A percentile compares a stretch with the other conserved stretches of the same genome.
phyloP scores from a whole-genome alignment of 2,329 filamentous ascomycete genomes.

The Phaeosphaeriaceae sp. region DNA sequence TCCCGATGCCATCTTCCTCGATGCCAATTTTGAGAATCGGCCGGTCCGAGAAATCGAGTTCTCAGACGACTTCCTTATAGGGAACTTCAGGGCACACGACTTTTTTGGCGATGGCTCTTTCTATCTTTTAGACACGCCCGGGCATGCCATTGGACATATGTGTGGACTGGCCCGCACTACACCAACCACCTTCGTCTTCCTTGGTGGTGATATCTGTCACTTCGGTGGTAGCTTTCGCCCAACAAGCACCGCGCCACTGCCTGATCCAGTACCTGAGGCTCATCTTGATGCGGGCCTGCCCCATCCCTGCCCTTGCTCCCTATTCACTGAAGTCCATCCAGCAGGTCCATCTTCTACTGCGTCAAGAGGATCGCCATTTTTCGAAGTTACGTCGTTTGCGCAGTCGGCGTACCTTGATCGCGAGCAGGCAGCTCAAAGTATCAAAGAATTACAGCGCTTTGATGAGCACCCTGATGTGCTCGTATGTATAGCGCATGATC shows the following conservation, averaged over 20 bases:
- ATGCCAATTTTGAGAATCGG: conserved; percentile 16
- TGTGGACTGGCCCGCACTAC: conserved; percentile 55
- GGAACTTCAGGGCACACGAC: conserved; percentile 56
- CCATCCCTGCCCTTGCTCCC: conserved; percentile 15
- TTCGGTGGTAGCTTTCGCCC: conserved; percentile 26
- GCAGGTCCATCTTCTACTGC: conserved; percentile 6
- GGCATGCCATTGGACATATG: conserved; percentile 59
- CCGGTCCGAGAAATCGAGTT: conserved; percentile 15
- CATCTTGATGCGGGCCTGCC: conserved; percentile 15
- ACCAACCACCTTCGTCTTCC: conserved; percentile 22
- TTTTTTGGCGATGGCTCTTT: conserved; percentile 60
- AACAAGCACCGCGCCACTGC: conserved; percentile 11
- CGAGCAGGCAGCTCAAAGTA: conserved; percentile 13
- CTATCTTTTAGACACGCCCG: conserved; percentile 59
- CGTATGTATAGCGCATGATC: conserved; percentile 23
- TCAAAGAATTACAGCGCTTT: conserved; percentile 14
- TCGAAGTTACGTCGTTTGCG: conserved; percentile 12
- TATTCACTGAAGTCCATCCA: conserved; percentile 15
- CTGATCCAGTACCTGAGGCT: conserved; percentile 11
- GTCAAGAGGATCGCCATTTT: conserved; percentile 14
- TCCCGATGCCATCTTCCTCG: conserved; percentile 15
- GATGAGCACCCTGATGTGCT: conserved; percentile 17
- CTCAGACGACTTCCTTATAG: conserved; percentile 37
- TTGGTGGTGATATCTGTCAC: conserved; percentile 29
- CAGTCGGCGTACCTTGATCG: conserved; percentile 22